Conservation (phyloP, 2,329 filamentous ascomycete genomes). For the Neonectria neomacrospora region DNA sequence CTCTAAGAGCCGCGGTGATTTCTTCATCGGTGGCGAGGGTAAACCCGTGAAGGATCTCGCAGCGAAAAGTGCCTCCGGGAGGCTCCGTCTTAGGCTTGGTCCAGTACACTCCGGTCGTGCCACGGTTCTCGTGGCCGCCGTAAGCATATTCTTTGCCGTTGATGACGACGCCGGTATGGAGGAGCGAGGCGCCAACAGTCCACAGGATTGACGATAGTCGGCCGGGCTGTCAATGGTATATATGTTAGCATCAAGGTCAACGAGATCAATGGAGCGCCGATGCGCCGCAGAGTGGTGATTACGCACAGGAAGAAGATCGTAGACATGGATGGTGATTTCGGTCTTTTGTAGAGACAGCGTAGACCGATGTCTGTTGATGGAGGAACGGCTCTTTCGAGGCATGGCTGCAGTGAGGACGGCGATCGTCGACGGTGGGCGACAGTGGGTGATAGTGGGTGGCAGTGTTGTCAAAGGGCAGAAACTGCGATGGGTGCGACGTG, state of each 20-base stretch:
- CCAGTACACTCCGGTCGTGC: conserved; percentile 84
- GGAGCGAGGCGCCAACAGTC: conserved; percentile 79
- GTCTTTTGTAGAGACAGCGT: conserved; percentile 77
- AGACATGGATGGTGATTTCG: conserved; percentile 80
- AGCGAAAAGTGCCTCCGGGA: conserved; percentile 80
- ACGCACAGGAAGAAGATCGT: conserved; percentile 77
- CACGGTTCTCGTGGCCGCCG: conserved; percentile 78
- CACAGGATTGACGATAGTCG: conserved; percentile 81
- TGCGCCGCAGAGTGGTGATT: conserved; percentile 10
- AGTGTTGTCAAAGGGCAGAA: conserved; percentile 2
- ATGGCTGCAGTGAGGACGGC: conserved; percentile 33
- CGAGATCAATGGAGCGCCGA: conserved; percentile 4
- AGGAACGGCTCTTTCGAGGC: conserved; percentile 44
- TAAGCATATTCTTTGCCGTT: conserved; percentile 85
- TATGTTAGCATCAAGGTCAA: conserved; percentile 26
- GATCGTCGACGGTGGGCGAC: conserved; percentile 13
- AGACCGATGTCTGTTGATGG: conserved; percentile 64
- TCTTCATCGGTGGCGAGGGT: conserved; percentile 75
- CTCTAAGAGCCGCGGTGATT: conserved; percentile 75
- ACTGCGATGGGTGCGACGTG: conserved; percentile 36
- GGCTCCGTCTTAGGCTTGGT: conserved; percentile 78
- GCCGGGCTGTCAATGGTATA: conserved; percentile 65
- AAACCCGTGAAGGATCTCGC: conserved; percentile 82
- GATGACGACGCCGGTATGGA: conserved; percentile 87
- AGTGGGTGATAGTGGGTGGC: not conserved